phyloP scores from a whole-genome alignment of 495 filamentous ascomycete species.

The Penicillium cinerascens region DNA sequence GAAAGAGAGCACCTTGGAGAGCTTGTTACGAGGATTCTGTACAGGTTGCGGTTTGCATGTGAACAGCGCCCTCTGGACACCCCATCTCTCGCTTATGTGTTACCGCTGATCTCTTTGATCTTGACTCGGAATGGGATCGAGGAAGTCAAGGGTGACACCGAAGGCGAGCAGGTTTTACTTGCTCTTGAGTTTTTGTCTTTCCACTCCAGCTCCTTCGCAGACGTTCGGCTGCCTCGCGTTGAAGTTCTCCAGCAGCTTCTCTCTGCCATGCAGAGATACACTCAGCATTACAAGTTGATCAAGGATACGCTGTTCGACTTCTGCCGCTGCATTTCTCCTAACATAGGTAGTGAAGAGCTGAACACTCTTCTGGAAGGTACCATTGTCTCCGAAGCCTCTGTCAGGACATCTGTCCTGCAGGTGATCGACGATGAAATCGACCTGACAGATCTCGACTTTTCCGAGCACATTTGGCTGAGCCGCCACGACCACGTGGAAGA shows the following conservation, averaged over 20 bases:
- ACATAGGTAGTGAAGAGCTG: slow-evolving; percentile 67
- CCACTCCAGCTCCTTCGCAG: slow-evolving; percentile 71
- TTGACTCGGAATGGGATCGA: slow-evolving; percentile 77
- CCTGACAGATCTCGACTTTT: slow-evolving; percentile 78
- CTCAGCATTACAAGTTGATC: slow-evolving; percentile 87
- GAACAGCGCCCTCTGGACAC: slow-evolving; percentile 90
- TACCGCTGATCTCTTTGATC: slow-evolving; percentile 75
- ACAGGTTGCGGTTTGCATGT: slow-evolving; percentile 81
- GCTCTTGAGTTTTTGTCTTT: slow-evolving; percentile 88
- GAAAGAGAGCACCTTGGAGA: slow-evolving; percentile 78
- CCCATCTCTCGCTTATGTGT: slow-evolving; percentile 78
- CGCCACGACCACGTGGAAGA: slow-evolving; percentile 89
- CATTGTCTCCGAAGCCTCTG: slow-evolving; percentile 72
- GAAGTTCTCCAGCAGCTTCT: slow-evolving; percentile 68
- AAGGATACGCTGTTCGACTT: slow-evolving; percentile 88
- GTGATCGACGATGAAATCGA: slow-evolving; percentile 88
- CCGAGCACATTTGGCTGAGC: slow-evolving; percentile 87
- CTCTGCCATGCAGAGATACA: slow-evolving; percentile 79
- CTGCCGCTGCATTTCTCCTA: slow-evolving; percentile 72
- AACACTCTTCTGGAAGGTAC: slow-evolving; percentile 65
- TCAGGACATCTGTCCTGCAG: slow-evolving; percentile 85
- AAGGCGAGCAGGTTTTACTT: slow-evolving; percentile 84
- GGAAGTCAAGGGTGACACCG: slow-evolving; percentile 57
- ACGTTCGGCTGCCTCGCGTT: slow-evolving; percentile 69
- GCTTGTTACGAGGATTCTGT: slow-evolving; percentile 83